Evolutionary conservation across 352 stramenopile genomes (phyloP), one percentile per base, ranked within the genome.

Genomic region (Pythium dissimile): DNA sequence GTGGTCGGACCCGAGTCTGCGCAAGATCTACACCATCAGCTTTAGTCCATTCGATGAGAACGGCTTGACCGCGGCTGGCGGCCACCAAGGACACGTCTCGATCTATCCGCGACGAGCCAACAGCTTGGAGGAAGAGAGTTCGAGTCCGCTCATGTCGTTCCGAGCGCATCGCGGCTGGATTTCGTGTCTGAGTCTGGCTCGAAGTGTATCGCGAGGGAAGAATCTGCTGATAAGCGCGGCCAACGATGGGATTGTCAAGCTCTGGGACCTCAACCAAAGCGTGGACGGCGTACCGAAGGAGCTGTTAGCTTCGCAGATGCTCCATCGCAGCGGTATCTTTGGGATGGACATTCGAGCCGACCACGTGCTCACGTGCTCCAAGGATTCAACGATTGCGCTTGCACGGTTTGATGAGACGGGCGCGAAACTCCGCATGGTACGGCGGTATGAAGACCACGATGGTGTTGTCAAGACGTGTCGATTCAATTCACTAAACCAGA

Each of bases 221-320:
- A 82, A 84, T 43, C 21, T 82, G 12, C 55, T 86, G 1, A 28
- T 84, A 6, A 86, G 71, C 8, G 60, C 73, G 6, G 72, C 73
- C 8, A 86, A 86, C 23, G 76, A 86, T 46, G 56, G 53, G 1
- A 55, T 77, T 1, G 39, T 86, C 16, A 84, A 80, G 54, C 49
- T 86, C 1, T 86, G 76, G 76, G 71, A 84, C 35, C 61, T 86
- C 12, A 80, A 86, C 41, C 64, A 71, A 12, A 72, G 49, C 23
- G 37, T 16, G 47, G 2, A 45, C 57, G 23, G 39, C 5, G 65
- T 47, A 0, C 60, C 72, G 2, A 73, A 75, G 35, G 67, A 74
- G 28, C 10, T 75, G 15, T 54, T 75, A 38, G 39, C 27, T 66
- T 47, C 39, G 63, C 65, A 21, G 56, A 55, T n/a, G n/a, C 55